Evolutionary conservation across 768 basidiomycete species (phyloP).

Genomic region (Russula sp.): DNA sequence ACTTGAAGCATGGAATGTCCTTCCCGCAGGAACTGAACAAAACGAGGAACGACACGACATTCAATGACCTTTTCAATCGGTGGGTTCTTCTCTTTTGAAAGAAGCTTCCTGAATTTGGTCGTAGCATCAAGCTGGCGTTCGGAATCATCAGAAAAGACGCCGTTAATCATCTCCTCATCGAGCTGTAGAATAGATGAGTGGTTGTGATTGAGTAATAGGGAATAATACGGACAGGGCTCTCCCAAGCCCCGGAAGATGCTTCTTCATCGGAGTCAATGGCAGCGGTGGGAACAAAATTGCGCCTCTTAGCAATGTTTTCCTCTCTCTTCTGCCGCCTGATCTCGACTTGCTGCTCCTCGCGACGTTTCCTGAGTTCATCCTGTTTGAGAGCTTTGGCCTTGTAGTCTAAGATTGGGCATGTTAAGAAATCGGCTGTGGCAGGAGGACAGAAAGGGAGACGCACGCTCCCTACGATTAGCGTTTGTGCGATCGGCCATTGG

Average conservation of each 20-base stretch:
- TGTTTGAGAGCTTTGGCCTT: conserved; percentile 88
- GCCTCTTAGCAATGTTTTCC: conserved; percentile 95
- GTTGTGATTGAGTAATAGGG: background rate
- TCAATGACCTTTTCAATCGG: conserved; percentile 98
- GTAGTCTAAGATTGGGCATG: conserved; percentile 53
- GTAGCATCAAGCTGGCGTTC: conserved; percentile 95
- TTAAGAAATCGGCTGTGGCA: conserved; percentile 27
- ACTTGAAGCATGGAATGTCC: conserved; percentile 85
- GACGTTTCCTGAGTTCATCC: conserved; percentile 90
- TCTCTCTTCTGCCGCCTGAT: conserved; percentile 98
- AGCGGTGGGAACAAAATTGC: conserved; percentile 79
- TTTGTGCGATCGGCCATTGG: conserved; percentile 18
- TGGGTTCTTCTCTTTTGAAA: conserved; percentile 99
- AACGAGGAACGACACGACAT: conserved; percentile 93
- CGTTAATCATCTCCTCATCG: conserved; percentile 86
- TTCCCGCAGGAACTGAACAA: conserved; percentile 85
- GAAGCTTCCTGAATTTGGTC: conserved; percentile 95
- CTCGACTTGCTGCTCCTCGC: conserved; percentile 98
- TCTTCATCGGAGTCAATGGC: conserved; percentile 90
- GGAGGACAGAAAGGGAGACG: background rate
- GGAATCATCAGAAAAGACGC: conserved; percentile 86
- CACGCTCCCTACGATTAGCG: conserved; percentile 21
- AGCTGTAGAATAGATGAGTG: conserved; percentile 38
- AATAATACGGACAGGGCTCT: conserved; percentile 56
- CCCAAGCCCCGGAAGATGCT: conserved; percentile 58